These are phyloP conservation scores for Cryptococcus sp. DNA, from an alignment of 1,284 basidiomycete species.

Conservation along the genomic window DNA sequence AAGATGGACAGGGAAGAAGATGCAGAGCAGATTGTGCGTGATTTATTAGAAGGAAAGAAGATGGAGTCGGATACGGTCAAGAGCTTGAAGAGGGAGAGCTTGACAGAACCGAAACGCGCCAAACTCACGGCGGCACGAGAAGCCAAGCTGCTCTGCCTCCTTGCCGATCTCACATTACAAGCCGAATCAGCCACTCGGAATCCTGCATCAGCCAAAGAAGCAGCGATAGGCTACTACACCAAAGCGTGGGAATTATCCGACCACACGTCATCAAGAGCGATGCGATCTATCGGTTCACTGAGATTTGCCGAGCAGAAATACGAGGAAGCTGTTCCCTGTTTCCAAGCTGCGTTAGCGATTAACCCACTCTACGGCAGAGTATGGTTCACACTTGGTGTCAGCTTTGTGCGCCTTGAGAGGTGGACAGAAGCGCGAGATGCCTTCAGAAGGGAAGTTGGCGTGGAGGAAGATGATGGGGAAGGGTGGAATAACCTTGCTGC, in stretches of 20 bases:
- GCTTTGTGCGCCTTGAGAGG: constrained; percentile 73
- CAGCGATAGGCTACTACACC: constrained; percentile 71
- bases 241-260: constrained; percentile 81
- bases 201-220: constrained; percentile 39
- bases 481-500: constrained; percentile 98
- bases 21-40: constrained; percentile 74
- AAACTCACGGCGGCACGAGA: constrained; percentile 69
- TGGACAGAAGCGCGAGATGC: constrained; percentile 83
- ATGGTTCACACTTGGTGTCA: constrained; percentile 96
- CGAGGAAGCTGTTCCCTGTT: constrained; percentile 64
- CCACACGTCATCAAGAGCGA: constrained; percentile 79
- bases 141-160: constrained; percentile 92
- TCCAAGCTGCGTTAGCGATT: constrained; percentile 76
- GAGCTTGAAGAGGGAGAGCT: constrained; percentile 60
- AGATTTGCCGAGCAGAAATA: constrained; percentile 73
- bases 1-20: constrained; percentile 74
- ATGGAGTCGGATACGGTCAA: constrained; percentile 75
- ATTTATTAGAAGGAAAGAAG: constrained; percentile 78
- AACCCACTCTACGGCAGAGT: constrained; percentile 83
- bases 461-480: constrained; percentile 96
- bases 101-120: constrained; percentile 55
- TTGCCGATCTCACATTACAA: constrained; percentile 84
- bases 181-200: constrained; percentile 35
- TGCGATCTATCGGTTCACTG: constrained; percentile 84
- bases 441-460: constrained; percentile 79